phyloP scores from a whole-genome alignment of 306 rosid species.

The Pyrus communis region DNA sequence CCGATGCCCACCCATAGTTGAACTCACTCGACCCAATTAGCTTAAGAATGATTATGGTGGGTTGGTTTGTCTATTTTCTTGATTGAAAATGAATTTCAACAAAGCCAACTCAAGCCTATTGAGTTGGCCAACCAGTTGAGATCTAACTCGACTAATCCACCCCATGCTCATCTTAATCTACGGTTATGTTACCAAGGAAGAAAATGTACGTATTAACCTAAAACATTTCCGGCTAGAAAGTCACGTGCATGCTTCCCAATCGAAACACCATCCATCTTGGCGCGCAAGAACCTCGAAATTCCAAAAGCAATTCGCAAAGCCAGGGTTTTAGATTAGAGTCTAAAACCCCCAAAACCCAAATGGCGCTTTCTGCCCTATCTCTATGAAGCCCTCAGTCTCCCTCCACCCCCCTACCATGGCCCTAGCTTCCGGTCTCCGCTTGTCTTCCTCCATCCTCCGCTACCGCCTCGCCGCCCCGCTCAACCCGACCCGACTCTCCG shows the following conservation, averaged over 20 bases:
- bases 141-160: no score
- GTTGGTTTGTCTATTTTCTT: no score
- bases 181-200: no score
- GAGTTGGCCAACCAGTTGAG: no score
- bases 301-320: not conserved
- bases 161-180: no score
- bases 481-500: constrained; percentile 18
- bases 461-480: constrained; percentile 24
- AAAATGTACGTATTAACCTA: no score
- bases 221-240: not conserved
- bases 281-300: constrained; percentile 34
- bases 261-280: constrained; percentile 14
- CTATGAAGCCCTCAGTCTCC: not conserved
- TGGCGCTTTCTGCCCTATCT: not conserved
- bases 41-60: no score
- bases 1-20: no score
- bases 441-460: constrained; percentile 49
- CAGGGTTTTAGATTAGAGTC: constrained; percentile 6
- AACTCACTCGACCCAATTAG: no score
- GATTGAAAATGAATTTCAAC: no score
- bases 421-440: constrained; percentile 50
- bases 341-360: not conserved
- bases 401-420: constrained; percentile 41
- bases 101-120: no score
- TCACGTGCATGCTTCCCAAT: not conserved